Evolutionary conservation across 2,329 filamentous ascomycete species (phyloP).

Genomic region (Cladosporium sp.): DNA sequence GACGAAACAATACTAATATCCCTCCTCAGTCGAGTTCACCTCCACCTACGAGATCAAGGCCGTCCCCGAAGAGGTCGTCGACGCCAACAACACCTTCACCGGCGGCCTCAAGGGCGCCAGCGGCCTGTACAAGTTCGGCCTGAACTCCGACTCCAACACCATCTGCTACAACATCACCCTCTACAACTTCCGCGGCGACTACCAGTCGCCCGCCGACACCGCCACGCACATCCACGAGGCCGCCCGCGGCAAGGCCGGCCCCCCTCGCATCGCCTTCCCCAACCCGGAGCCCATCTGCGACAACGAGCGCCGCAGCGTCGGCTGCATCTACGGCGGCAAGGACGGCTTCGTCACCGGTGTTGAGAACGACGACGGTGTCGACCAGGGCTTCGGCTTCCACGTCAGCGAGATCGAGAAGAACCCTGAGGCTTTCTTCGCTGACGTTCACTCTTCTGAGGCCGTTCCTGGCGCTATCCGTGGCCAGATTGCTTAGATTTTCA

Average conservation of each 20-base stretch:
- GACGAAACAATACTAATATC: background rate
- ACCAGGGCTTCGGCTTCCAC: slow-evolving; percentile 46
- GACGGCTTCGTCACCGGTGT: slow-evolving; percentile 39
- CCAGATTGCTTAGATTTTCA: slow-evolving; percentile 37
- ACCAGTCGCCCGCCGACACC: slow-evolving; percentile 47
- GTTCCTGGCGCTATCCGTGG: slow-evolving; percentile 50
- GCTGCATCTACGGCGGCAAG: slow-evolving; percentile 38
- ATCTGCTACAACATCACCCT: slow-evolving; percentile 52
- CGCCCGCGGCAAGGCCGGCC: slow-evolving; percentile 43
- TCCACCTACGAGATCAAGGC: slow-evolving; percentile 47
- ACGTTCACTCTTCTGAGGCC: slow-evolving; percentile 48
- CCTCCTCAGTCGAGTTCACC: slow-evolving; percentile 38
- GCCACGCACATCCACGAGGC: slow-evolving; percentile 56
- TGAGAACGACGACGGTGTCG: slow-evolving; percentile 32
- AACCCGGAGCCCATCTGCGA: slow-evolving; percentile 39
- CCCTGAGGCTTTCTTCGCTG: slow-evolving; percentile 49
- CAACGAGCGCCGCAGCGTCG: slow-evolving; percentile 37
- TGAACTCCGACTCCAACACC: slow-evolving; percentile 44
- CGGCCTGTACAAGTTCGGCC: slow-evolving; percentile 50
- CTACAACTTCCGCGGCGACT: slow-evolving; percentile 46
- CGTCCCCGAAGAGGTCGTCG: slow-evolving; percentile 48
- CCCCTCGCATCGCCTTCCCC: slow-evolving; percentile 50
- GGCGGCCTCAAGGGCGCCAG: slow-evolving; percentile 34
- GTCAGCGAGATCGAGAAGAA: slow-evolving; percentile 49
- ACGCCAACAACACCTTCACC: slow-evolving; percentile 31